A percentile compares a stretch with the other conserved stretches of the same genome.
phyloP scores from a whole-genome alignment of 2,329 filamentous ascomycete species.

The Penicillium decumbens region DNA sequence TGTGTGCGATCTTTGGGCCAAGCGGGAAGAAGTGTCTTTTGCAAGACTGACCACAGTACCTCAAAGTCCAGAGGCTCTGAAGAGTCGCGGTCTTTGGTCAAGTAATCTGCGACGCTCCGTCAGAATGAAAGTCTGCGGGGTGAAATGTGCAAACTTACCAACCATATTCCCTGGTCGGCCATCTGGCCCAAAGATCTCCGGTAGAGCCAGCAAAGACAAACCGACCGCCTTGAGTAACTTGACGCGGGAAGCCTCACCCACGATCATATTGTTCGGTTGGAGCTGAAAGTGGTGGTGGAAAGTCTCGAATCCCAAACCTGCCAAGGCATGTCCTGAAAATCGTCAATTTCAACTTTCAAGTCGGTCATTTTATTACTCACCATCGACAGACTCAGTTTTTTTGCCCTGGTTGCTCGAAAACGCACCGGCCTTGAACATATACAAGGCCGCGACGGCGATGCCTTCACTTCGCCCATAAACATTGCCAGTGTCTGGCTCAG shows the following conservation, averaged over 20 bases:
- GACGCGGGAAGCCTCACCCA: constrained; percentile 45
- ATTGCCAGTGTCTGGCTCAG: constrained; percentile 34
- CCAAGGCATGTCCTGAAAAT: not conserved
- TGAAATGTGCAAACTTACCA: constrained; percentile 32
- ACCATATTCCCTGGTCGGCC: constrained; percentile 49
- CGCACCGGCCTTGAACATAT: constrained; percentile 48
- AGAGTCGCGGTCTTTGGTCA: constrained; percentile 30
- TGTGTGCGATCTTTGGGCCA: constrained; percentile 48
- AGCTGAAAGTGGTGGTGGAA: constrained; percentile 42
- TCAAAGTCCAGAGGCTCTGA: constrained; percentile 36
- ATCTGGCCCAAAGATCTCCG: constrained; percentile 41
- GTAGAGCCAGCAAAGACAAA: constrained; percentile 36
- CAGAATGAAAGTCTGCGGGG: too few relatives aligned
- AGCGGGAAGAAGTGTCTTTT: constrained; percentile 45
- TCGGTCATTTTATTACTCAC: constrained; percentile 21
- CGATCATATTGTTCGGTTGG: constrained; percentile 42
- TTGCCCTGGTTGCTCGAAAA: constrained; percentile 31
- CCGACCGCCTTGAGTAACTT: constrained; percentile 44
- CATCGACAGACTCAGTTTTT: constrained; percentile 32
- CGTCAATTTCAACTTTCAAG: not conserved
- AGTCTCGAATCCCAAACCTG: constrained; percentile 1
- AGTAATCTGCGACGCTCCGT: constrained; percentile 36
- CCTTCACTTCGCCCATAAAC: constrained; percentile 47
- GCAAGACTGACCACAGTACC: constrained; percentile 43
- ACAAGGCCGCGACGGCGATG: constrained; percentile 49